These are phyloP conservation scores for Colletotrichum lindemuthianum DNA, from an alignment of 2,329 filamentous ascomycete species.

Conservation along the genomic window DNA sequence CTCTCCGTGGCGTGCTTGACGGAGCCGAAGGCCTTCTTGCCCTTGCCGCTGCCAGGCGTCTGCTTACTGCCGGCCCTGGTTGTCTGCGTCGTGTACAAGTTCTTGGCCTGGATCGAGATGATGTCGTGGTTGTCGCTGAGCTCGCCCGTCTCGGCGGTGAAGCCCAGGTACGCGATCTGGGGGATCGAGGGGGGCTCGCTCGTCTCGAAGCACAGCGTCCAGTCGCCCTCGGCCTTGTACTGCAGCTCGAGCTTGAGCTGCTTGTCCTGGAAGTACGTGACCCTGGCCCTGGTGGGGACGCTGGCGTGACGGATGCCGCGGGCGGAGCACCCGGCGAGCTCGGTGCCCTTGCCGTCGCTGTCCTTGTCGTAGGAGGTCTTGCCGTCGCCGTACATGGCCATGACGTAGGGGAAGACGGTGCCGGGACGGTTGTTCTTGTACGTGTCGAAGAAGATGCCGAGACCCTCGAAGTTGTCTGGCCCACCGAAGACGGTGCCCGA, in stretches of 20 bases:
- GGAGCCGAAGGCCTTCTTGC: conserved; percentile 42
- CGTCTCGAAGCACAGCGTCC: conserved; percentile 88
- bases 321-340: conserved; percentile 94
- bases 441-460: conserved; percentile 96
- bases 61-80: conserved; percentile 48
- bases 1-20: conserved; percentile 55
- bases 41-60: conserved; percentile 37
- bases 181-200: conserved; percentile 80
- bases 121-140: conserved; percentile 98
- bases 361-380: conserved; percentile 89
- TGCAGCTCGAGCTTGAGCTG: conserved; percentile 89
- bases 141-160: conserved; percentile 92
- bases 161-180: conserved; percentile 77
- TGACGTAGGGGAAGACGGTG: conserved; percentile 95
- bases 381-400: conserved; percentile 98
- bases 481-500: conserved; percentile 88
- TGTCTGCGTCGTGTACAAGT: conserved; percentile 76
- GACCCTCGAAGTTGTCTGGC: conserved; percentile 88
- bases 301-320: conserved; percentile 85
- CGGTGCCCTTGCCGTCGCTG: conserved; percentile 92
- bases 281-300: conserved; percentile 82
- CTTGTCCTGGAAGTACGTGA: conserved; percentile 98
- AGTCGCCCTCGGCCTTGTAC: conserved; percentile 91
- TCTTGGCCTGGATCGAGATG: conserved; percentile 84
- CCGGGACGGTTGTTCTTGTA: conserved; percentile 99